Conservation (phyloP, 1,284 basidiomycete species). For the Coniferiporia weirii region DNA sequence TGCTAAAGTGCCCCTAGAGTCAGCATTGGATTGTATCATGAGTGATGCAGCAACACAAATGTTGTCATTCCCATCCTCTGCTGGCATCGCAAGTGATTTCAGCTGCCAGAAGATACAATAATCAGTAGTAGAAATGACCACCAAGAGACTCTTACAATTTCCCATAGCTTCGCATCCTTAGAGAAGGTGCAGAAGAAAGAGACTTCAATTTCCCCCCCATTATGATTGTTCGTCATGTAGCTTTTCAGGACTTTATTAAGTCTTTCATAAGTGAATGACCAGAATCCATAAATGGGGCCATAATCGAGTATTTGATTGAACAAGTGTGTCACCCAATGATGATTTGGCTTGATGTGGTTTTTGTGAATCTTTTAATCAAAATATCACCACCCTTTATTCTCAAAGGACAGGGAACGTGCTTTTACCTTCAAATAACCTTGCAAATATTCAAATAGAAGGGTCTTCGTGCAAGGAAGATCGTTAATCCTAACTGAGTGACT, state of each 20-base stretch:
- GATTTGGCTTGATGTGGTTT: constrained; percentile 16
- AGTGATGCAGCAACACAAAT: no score
- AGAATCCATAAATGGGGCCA: constrained; percentile 21
- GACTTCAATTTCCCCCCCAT: constrained; percentile 16
- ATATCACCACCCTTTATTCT: background rate
- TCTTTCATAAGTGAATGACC: constrained; percentile 19
- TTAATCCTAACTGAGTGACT: constrained; percentile 4
- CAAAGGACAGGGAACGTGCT: background rate
- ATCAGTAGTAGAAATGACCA: background rate
- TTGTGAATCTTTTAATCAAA: constrained; percentile 13
- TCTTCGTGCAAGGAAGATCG: constrained; percentile 5
- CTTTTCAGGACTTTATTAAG: constrained; percentile 21
- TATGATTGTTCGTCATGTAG: constrained; percentile 17
- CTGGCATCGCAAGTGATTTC: background rate
- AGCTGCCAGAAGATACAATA: background rate
- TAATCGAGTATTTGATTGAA: constrained; percentile 18
- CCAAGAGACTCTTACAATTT: constrained; percentile 2
- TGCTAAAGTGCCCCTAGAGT: no score
- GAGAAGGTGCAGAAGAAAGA: constrained; percentile 9
- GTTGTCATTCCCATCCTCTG: background rate
- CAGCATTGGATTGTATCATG: no score
- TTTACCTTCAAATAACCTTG: constrained; percentile 12
- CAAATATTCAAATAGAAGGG: constrained; percentile 18
- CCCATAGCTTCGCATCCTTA: background rate
- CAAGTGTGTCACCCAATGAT: constrained; percentile 19